Percentiles rank a stretch among this genome's conserved stretches.
These are phyloP conservation scores for Auxenochlorella pyrenoidosa DNA, from an alignment of 139 green algal genomes.

Conservation along the genomic window DNA sequence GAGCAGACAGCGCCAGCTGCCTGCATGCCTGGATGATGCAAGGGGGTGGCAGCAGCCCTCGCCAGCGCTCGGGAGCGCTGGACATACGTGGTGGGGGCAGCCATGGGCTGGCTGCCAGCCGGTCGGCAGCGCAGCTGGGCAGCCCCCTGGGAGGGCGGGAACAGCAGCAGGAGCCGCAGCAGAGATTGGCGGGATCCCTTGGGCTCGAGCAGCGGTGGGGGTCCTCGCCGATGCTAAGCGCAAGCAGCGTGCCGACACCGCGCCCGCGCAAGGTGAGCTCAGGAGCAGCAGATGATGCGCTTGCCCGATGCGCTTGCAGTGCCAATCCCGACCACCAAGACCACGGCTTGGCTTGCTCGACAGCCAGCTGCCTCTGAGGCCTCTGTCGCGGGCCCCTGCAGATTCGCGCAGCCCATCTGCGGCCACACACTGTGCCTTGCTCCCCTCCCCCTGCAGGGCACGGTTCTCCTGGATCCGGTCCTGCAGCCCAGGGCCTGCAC, in stretches of 20 bases:
- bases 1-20: conserved; percentile 36
- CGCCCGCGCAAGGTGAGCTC: conserved; percentile 12
- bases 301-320: not conserved
- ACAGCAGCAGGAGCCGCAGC: not conserved
- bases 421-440: not conserved
- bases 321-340: not conserved
- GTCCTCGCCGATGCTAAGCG: not conserved
- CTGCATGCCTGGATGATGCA: conserved; percentile 20
- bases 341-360: too few species aligned
- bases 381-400: not conserved
- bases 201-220: not conserved
- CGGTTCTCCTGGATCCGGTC: conserved; percentile 60
- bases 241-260: not conserved
- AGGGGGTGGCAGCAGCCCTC: not conserved
- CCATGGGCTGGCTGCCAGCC: not conserved
- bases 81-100: not conserved
- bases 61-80: not conserved
- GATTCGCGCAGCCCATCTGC: not conserved
- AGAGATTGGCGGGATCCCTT: not conserved
- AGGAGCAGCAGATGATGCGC: not conserved
- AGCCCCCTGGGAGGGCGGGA: not conserved
- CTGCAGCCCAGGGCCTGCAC: conserved; percentile 53
- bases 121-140: conserved; percentile 4
- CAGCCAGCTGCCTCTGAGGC: too few species aligned
- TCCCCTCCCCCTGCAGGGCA: conserved; percentile 41